Conservation (phyloP, 2,329 filamentous ascomycete genomes). For the Catunica adiposa region DNA sequence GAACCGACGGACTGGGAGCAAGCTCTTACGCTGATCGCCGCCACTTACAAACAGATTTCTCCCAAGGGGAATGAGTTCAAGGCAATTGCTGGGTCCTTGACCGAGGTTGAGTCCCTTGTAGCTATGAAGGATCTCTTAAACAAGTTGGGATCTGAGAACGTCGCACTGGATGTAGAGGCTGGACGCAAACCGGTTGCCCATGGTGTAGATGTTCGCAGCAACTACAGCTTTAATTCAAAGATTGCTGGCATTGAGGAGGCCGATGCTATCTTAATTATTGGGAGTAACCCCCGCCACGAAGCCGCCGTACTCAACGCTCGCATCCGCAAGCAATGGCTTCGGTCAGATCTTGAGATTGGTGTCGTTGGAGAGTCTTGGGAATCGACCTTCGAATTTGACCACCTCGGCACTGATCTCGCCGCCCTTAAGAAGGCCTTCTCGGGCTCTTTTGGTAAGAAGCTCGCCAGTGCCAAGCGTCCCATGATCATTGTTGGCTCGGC, state of each 20-base stretch:
- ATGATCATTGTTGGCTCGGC: constrained; percentile 95
- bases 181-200: constrained; percentile 76
- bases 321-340: constrained; percentile 94
- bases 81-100: constrained; percentile 75
- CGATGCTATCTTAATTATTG: constrained; percentile 79
- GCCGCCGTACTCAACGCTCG: constrained; percentile 89
- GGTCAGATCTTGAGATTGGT: constrained; percentile 83
- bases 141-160: constrained; percentile 88
- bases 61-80: constrained; percentile 93
- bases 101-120: constrained; percentile 83
- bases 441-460: constrained; percentile 83
- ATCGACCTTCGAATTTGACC: constrained; percentile 89
- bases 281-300: constrained; percentile 90
- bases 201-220: constrained; percentile 82
- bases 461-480: constrained; percentile 70
- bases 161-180: constrained; percentile 77
- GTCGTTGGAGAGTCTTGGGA: constrained; percentile 82
- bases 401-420: constrained; percentile 63
- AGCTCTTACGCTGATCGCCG: constrained; percentile 70
- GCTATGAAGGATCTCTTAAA: constrained; percentile 96
- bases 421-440: constrained; percentile 73
- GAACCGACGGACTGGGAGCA: constrained; percentile 91
- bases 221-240: constrained; percentile 92
- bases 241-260: constrained; percentile 90
- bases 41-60: constrained; percentile 61